Evolutionary conservation across 2,329 filamentous ascomycete genomes (phyloP), one percentile per base, ranked within the genome.

Genomic region (Diplocarpon mali): DNA sequence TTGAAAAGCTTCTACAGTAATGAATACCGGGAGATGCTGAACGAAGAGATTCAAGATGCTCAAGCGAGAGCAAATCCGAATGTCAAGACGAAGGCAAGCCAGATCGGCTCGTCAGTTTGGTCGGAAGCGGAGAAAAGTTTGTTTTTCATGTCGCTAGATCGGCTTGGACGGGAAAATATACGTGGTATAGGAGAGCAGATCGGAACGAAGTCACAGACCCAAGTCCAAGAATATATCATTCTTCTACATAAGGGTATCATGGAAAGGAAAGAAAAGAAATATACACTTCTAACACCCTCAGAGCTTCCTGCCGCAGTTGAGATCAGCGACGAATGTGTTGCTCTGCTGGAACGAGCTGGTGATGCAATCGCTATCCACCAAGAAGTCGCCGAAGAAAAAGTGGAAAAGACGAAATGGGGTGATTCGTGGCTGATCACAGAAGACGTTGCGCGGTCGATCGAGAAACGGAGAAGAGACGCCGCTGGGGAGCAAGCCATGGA

Each of bases 251-350:
- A 59, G 64, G 16, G 65, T 69, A 32, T 66, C 66, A 51, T 48
- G 34, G 54, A 56, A 14, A 54, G 32, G n/a, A 45, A 60, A 38
- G 51, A 55, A 9, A 60, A 59, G 12, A 48, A 30, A 6, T 34
- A 36, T 6, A 31, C 48, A 59, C 53, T 61, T 20, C 51, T 76
- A 27, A 62, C 67, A 20, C 60, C 71, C 42, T 65, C 68, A 10
- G 78, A 87, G 44, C 66, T 86, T 1, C 80, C 83, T 1, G 79
- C 85, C 2, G 88, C 89, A 0, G 58, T 74, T 1, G 87, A 95
- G 60, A 64, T 95, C 20, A 76, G 79, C 54, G 64, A 69, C 16
- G 72, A 78, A 46, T 85, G 84, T 56, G 79, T 75, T 53, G 63
- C 67, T 7, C 71, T 74, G 4, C 70, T 94, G 7, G 84, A 93